These are phyloP conservation scores for Kondoa subrosea DNA, from an alignment of 768 basidiomycete species.

Conservation along the genomic window DNA sequence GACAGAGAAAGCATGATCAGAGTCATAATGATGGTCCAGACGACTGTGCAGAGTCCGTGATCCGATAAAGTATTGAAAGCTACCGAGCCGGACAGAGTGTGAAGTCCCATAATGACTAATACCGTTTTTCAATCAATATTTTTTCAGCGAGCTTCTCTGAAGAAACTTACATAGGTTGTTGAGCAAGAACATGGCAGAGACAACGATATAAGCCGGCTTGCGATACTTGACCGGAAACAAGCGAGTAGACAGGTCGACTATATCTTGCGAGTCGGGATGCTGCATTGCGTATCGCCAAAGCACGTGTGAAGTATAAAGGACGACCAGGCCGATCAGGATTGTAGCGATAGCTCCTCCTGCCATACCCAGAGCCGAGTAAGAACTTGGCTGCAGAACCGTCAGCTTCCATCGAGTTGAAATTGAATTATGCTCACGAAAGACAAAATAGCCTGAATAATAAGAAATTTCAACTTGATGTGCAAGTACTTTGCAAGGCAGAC, in stretches of 20 bases:
- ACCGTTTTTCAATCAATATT: too few relatives aligned
- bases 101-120: slow-evolving; percentile 38
- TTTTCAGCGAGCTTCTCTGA: too few relatives aligned
- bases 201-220: slow-evolving; percentile 14
- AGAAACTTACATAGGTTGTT: slow-evolving; percentile 22
- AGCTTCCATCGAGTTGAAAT: background rate
- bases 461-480: too few relatives aligned
- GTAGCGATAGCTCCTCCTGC: slow-evolving; percentile 14
- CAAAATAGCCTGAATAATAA: background rate
- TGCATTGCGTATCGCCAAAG: slow-evolving; percentile 18
- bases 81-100: slow-evolving; percentile 38
- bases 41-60: slow-evolving; percentile 33
- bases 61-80: slow-evolving; percentile 38
- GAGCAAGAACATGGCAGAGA: slow-evolving; percentile 22
- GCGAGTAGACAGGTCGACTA: slow-evolving; percentile 3
- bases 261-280: slow-evolving; percentile 10
- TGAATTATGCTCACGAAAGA: background rate
- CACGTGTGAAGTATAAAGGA: slow-evolving; percentile 21
- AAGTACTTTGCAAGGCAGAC: too few relatives aligned
- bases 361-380: slow-evolving; percentile 21
- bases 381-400: slow-evolving; percentile 15
- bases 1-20: slow-evolving; percentile 26
- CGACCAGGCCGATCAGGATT: slow-evolving; percentile 16
- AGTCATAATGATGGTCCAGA: slow-evolving; percentile 28
- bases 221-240: background rate